Percentiles rank a stretch among this genome's conserved stretches.
These are phyloP conservation scores for Echria macrotheca DNA, from an alignment of 495 filamentous ascomycete genomes.

Conservation along the genomic window DNA sequence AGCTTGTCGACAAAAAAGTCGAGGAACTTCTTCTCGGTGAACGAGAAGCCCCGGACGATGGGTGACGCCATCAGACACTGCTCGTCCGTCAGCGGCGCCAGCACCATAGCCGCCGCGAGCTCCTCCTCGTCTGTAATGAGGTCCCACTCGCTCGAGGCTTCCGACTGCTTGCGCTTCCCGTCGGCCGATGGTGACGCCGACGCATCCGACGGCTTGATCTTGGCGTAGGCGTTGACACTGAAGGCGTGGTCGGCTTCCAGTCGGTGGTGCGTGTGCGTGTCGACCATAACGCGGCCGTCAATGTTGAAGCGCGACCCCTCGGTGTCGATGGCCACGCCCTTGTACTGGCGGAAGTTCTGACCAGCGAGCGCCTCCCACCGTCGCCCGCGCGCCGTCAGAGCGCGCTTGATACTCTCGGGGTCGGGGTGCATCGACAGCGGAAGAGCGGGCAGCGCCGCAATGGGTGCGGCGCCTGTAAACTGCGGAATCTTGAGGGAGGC, in stretches of 20 bases:
- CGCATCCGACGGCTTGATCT: too few species aligned
- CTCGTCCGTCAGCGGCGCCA: slow-evolving; percentile 11
- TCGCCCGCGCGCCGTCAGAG: slow-evolving; percentile 37
- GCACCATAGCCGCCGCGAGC: too few species aligned
- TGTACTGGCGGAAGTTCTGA: slow-evolving; percentile 25
- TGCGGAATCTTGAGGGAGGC: slow-evolving; percentile 30
- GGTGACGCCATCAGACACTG: slow-evolving; percentile 24
- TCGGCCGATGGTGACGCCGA: too few species aligned
- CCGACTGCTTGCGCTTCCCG: slow-evolving; percentile 7
- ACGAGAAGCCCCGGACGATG: slow-evolving; percentile 64
- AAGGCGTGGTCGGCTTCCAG: slow-evolving; percentile 11
- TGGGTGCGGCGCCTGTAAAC: slow-evolving; percentile 46
- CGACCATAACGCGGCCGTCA: slow-evolving; percentile 14
- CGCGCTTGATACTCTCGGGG: slow-evolving; percentile 25
- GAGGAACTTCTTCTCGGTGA: slow-evolving; percentile 78
- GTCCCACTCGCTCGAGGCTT: slow-evolving; percentile 5
- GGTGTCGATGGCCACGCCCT: slow-evolving; percentile 33
- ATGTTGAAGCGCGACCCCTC: slow-evolving; percentile 22
- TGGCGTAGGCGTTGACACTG: not conserved
- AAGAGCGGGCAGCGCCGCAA: slow-evolving; percentile 42
- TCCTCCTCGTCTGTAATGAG: too few species aligned
- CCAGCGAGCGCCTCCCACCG: slow-evolving; percentile 38
- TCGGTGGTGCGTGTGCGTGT: slow-evolving; percentile 12
- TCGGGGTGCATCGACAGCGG: slow-evolving; percentile 48
- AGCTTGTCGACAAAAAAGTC: slow-evolving; percentile 65